Evolutionary conservation across 345 rosid genomes (phyloP), one percentile per base, ranked within the genome.

Genomic region (Excoecaria cochinchinensis): DNA sequence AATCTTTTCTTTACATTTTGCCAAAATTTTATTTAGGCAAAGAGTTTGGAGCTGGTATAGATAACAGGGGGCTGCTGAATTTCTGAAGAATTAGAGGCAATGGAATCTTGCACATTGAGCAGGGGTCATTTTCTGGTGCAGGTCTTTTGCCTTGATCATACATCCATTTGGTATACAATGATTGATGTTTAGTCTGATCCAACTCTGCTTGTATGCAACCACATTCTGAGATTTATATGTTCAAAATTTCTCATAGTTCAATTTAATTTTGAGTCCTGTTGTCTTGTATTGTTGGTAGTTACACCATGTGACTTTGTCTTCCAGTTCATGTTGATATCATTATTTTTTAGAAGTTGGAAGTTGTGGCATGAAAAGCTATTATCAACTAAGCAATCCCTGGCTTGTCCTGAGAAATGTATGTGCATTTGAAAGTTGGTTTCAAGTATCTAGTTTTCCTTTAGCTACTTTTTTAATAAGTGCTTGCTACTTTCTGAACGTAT

Each of bases 141-240:
- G 64, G 76, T 78, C 71, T 77, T 64, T 59, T 72, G 58, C 71
- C 70, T 67, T 56, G 39, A 64, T 61, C 70, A 39, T 67, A 71
- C 47, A 25, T 76, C 73, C 82, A 68, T 77, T 77, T 67, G 66
- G 72, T 74, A 78, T 67, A 53, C 75, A 9, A 36, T 67, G 63
- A 80, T 71, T 67, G 50, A 78, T 73, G 68, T 79, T 57, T 51
- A 40, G 76, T 70, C 75, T 52, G 52, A 79, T 74, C 62, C 65
- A 74, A 80, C 74, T 76, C 73, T 57, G 75, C 78, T 66, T 56
- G 60, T 58, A 78, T 70, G 82, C 84, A 76, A 70, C 80, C 52
- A 58, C 31, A 77, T 21, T 72, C 55, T 70, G 66, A 71, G 25
- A 61, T 71, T 59, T 73, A 38, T 58, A 47, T 65, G 71, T 70